phyloP scores from a whole-genome alignment of 2,329 filamentous ascomycete genomes.

The Dactylellina cionopaga region DNA sequence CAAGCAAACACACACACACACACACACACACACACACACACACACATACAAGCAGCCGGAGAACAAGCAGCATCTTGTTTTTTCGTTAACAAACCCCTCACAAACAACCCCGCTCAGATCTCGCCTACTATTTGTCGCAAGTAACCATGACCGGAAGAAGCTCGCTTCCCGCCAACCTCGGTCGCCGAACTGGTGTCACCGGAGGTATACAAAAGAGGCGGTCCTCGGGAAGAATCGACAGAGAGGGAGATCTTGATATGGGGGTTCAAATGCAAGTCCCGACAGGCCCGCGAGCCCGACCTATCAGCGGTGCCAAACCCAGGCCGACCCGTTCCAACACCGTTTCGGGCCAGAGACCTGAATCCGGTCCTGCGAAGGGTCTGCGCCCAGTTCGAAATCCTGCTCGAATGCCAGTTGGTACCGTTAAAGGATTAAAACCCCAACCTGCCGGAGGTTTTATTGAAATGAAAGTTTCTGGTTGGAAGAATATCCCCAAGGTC shows the following conservation, averaged over 20 bases:
- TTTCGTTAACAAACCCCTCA: background rate
- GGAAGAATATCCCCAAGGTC: slow-evolving; percentile 55
- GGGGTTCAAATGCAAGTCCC: slow-evolving; percentile 34
- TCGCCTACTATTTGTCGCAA: background rate
- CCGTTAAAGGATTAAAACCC: slow-evolving; percentile 79
- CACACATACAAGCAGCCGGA: slow-evolving; percentile 25
- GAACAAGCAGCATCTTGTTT: slow-evolving; percentile 6
- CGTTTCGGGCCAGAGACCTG: slow-evolving; percentile 27
- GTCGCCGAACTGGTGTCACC: slow-evolving; percentile 24
- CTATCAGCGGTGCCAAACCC: slow-evolving; percentile 21
- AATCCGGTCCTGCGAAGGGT: slow-evolving; percentile 29
- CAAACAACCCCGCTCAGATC: background rate
- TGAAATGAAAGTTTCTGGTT: slow-evolving; percentile 56
- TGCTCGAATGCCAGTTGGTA: slow-evolving; percentile 60
- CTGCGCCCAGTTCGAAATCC: slow-evolving; percentile 32
- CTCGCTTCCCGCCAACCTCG: slow-evolving; percentile 42
- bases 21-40: too few species aligned
- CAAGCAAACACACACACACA: too few species aligned
- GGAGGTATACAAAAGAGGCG: slow-evolving; percentile 42
- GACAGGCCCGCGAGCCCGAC: slow-evolving; percentile 34
- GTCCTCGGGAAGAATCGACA: slow-evolving; percentile 24
- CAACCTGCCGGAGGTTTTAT: slow-evolving; percentile 63
- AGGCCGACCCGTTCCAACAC: slow-evolving; percentile 14
- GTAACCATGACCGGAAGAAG: slow-evolving; percentile 42
- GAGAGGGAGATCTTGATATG: slow-evolving; percentile 48